phyloP scores from a whole-genome alignment of 2,329 filamentous ascomycete species.

The Colletotrichum ledebouriae region DNA sequence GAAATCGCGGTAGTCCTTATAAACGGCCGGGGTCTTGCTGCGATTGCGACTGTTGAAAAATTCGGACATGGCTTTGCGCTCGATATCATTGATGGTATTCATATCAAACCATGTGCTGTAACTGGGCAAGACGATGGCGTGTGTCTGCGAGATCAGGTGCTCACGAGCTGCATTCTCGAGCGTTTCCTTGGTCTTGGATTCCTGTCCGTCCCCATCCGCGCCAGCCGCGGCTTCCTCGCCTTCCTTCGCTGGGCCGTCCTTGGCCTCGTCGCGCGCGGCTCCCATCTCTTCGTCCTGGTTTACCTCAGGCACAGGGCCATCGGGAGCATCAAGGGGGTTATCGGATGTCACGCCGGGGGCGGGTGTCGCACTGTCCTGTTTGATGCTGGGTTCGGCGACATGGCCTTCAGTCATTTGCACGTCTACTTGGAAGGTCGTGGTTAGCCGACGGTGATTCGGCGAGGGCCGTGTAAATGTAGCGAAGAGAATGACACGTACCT shows the following conservation, averaged over 20 bases:
- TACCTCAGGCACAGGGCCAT: slow-evolving; percentile 73
- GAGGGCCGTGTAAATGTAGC: slow-evolving; percentile 44
- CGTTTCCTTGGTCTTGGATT: slow-evolving; percentile 81
- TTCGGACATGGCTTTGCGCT: slow-evolving; percentile 94
- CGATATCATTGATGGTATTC: slow-evolving; percentile 89
- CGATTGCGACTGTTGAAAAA: slow-evolving; percentile 99
- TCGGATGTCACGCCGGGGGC: slow-evolving; percentile 67
- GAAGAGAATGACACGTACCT: slow-evolving; percentile 31
- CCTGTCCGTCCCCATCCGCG: slow-evolving; percentile 64
- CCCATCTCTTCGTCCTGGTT: slow-evolving; percentile 87
- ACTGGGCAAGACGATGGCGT: slow-evolving; percentile 95
- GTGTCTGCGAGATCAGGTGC: slow-evolving; percentile 92
- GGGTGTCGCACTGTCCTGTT: slow-evolving; percentile 72
- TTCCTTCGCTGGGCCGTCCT: slow-evolving; percentile 58
- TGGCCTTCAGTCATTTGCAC: slow-evolving; percentile 72
- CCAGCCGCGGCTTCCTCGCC: slow-evolving; percentile 61
- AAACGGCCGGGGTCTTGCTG: slow-evolving; percentile 96
- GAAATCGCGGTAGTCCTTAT: slow-evolving; percentile 99
- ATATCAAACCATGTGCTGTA: slow-evolving; percentile 99
- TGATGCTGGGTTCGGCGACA: slow-evolving; percentile 63
- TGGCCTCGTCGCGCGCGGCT: slow-evolving; percentile 67
- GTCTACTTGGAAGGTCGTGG: slow-evolving; percentile 58
- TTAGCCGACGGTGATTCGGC: slow-evolving; percentile 21
- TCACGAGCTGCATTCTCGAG: slow-evolving; percentile 90
- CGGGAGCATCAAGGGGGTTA: slow-evolving; percentile 78